Evolutionary conservation across 2,329 filamentous ascomycete genomes (phyloP).

Genomic region (Talaromyces sp.): DNA sequence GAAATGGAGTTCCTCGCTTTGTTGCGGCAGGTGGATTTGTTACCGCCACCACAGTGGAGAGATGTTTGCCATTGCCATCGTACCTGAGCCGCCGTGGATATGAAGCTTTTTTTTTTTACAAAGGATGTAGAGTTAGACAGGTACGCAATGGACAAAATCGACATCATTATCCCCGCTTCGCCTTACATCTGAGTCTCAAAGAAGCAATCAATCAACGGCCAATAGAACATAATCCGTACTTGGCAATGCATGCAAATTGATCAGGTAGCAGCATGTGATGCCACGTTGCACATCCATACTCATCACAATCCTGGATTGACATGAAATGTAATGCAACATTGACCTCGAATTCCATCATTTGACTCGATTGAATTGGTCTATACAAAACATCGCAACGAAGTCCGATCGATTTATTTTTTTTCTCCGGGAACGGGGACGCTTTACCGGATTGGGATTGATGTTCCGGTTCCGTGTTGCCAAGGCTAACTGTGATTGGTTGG

Average conservation of each 20-base stretch:
- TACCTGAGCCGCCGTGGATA: neutral
- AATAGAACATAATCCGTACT: neutral
- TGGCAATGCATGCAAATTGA: neutral
- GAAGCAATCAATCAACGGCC: neutral
- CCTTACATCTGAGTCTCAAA: neutral
- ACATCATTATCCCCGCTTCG: neutral
- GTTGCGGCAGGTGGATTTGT: neutral
- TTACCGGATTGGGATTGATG: neutral
- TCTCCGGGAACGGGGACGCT: neutral
- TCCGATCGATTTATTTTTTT: conserved; percentile 4
- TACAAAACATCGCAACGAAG: conserved; percentile 8
- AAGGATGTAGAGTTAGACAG: too few species aligned
- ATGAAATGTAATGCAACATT: neutral
- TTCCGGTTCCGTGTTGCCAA: neutral
- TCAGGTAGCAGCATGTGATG: neutral
- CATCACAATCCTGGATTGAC: neutral
- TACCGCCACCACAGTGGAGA: neutral
- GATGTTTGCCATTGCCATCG: neutral
- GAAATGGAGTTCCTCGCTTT: neutral
- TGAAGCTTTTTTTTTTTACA: too few species aligned
- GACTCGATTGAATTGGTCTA: neutral
- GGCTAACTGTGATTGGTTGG: neutral
- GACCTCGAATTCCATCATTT: neutral
- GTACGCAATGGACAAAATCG: neutral
- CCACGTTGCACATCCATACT: neutral